Base-by-base conservation (phyloP, 768 basidiomycete species). In the Mycena metata region DNA sequence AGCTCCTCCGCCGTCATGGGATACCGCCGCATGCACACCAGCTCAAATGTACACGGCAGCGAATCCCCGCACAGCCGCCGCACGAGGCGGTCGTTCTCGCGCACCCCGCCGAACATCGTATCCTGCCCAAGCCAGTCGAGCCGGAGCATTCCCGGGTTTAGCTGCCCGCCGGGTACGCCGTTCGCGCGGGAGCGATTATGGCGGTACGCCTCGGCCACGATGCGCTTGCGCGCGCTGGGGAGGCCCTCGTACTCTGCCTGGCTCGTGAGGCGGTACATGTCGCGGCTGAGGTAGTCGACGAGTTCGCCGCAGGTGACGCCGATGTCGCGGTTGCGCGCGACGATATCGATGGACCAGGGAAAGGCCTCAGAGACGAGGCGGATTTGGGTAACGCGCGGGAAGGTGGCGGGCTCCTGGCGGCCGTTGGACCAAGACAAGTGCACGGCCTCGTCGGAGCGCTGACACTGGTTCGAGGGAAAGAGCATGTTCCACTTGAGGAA, bases 401-500 rank as follows among this genome's bases (percentile, higher is more conserved):
- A 86, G 1, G 90, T 91, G 2, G 90, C 91, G 19, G 91, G 90
- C 23, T 85, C 84, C 16, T 84, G 80, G 15, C 92, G 87, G 9
- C 92, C 91, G 36, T 80, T 82, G 5, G 86, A 82, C 92, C 92
- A 94, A 0, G 91, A 92, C 24, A 87, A 81, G 45, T 85, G 82
- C 3, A 80, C 69, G 5, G 85, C 82, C 64, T 93, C 92, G n/a
- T 81, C 83, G 5, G 89, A 91, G 64, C 89, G 86, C 71, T 86
- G 86, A 60, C 89, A 88, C 66, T 87, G 83, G 45, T 83, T 85
- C 8, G 90, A 85, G 8, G 82, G 80, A 75, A 89, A 92, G 46
- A 91, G 83, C 89, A 94, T 91, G 78, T 91, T 91, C 91, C 92
- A 93, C 52, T 85, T 87, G 49, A 94, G 79, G 74, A 87, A 86